phyloP scores from a whole-genome alignment of 805 yeast genomes.

The Saturnispora saitoi region DNA sequence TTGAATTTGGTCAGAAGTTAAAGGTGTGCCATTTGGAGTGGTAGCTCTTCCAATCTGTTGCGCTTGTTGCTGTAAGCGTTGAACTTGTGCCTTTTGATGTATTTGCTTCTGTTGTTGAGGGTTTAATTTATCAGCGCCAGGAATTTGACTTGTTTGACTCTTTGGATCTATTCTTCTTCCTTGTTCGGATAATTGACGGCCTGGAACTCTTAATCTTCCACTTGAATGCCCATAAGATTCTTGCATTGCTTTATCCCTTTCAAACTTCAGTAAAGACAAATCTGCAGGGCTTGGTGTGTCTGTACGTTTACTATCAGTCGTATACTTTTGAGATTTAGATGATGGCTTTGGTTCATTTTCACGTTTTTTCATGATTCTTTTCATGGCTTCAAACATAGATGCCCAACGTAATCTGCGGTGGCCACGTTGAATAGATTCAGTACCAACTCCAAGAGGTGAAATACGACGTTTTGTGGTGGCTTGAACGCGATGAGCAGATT shows the following conservation, averaged over 20 bases:
- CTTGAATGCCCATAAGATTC: constrained; percentile 47
- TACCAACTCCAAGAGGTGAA: constrained; percentile 88
- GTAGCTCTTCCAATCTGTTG: constrained; percentile 28
- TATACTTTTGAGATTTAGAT: constrained; percentile 28
- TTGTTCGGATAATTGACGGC: constrained; percentile 15
- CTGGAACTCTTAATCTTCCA: constrained; percentile 18
- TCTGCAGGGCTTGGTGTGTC: constrained; percentile 78
- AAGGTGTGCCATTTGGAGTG: constrained; percentile 48
- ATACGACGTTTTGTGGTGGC: constrained; percentile 81
- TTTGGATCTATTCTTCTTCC: constrained; percentile 12
- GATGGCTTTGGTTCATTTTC: constrained; percentile 65
- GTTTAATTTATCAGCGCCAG: constrained; percentile 8
- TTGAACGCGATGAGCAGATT: constrained; percentile 83
- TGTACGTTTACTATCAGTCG: constrained; percentile 24
- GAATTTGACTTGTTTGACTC: background rate
- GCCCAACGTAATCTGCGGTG: constrained; percentile 91
- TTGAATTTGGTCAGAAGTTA: constrained; percentile 54
- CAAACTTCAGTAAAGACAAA: constrained; percentile 71
- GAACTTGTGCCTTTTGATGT: background rate
- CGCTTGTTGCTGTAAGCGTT: background rate
- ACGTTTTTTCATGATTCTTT: constrained; percentile 82
- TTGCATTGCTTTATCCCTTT: constrained; percentile 77
- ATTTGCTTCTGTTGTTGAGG: constrained; percentile 9
- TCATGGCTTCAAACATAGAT: constrained; percentile 90
- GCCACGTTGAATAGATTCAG: constrained; percentile 88